Base-by-base conservation (phyloP, 345 rosid genomes). In the Adansonia digitata region DNA sequence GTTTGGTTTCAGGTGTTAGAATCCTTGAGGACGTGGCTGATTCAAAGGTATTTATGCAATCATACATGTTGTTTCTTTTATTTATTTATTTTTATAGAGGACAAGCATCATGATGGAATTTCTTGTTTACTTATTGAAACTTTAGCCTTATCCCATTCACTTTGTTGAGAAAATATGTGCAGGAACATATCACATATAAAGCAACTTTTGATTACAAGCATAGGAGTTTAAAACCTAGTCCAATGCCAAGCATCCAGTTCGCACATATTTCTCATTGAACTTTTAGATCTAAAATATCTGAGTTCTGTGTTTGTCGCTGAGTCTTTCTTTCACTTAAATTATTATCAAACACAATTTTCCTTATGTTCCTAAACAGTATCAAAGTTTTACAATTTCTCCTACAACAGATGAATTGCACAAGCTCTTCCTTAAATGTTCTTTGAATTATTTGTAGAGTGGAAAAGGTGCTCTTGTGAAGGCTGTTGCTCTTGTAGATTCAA, bases 381-480 rank as follows among this genome's bases (percentile, higher is more conserved):
- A 13, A 71, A 53, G 46, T 13, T 66, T 71, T 22, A 0, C 59
- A 56, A 56, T 72, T 55, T 57, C 34, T 55, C 20, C 42, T 57
- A n/a, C 66, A 29, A 53, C 6, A 24, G 51, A 55, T 40, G 7
- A 39, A 40, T 26, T 45, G 14, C 37, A 22, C 75, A 56, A 43
- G 69, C 18, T 61, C 66, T 42, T 74, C 35, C 15, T 8, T 74
- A 11, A 51, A 46, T 51, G 42, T 45, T 35, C 40, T 66, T 65
- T 53, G 46, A 26, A 39, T 51, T 74, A 22, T 34, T 56, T 75
- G 49, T 77, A 95, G 99, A 82, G 75, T 81, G 86, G 88, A 71
- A 91, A 89, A 86, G 93, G 94, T 77, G 85, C 81, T 77, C 94
- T 95, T 74, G 93, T 95, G 77, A 93, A 91, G 82, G 89, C 98